These are phyloP conservation scores for Colletotrichum sp. DNA, from an alignment of 2,329 filamentous ascomycete species.

Conservation along the genomic window DNA sequence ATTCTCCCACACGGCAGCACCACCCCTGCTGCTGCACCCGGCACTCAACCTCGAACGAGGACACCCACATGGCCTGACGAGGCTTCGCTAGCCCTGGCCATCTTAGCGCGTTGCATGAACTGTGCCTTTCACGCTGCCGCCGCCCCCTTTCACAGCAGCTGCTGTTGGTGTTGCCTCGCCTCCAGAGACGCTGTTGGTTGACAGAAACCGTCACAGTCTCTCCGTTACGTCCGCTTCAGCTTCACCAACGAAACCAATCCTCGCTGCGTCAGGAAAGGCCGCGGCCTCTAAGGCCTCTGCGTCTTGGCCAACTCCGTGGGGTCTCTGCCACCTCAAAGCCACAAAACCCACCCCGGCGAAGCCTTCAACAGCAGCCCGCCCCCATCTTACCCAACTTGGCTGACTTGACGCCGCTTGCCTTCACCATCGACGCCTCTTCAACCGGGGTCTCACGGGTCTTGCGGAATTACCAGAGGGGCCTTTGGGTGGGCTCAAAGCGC, in stretches of 20 bases:
- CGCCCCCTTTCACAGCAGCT: neutral
- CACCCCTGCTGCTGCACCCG: conserved; percentile 10
- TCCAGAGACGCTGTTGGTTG: neutral
- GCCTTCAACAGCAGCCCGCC: neutral
- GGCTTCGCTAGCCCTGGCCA: conserved; percentile 11
- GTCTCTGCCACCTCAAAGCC: conserved; percentile 5
- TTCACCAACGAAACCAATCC: neutral
- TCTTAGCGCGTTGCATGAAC: conserved; percentile 4
- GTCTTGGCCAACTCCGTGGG: neutral
- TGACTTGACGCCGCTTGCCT: neutral
- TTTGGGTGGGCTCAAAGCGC: conserved; percentile 1
- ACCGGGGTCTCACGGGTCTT: conserved; percentile 7
- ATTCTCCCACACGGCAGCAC: conserved; percentile 5
- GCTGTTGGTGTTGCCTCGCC: neutral
- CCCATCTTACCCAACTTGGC: neutral
- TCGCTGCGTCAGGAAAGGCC: conserved; percentile 10
- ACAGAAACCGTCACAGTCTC: neutral
- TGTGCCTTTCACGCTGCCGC: neutral
- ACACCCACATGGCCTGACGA: conserved; percentile 21
- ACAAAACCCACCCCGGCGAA: neutral
- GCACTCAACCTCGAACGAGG: conserved; percentile 22
- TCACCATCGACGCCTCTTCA: conserved; percentile 14
- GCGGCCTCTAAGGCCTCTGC: neutral
- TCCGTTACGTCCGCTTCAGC: neutral
- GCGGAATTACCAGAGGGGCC: conserved; percentile 14